Percentiles rank a stretch among this genome's conserved stretches.
Evolutionary conservation across 2,329 filamentous ascomycete genomes (phyloP).

Genomic region (Neonectria punicea): DNA sequence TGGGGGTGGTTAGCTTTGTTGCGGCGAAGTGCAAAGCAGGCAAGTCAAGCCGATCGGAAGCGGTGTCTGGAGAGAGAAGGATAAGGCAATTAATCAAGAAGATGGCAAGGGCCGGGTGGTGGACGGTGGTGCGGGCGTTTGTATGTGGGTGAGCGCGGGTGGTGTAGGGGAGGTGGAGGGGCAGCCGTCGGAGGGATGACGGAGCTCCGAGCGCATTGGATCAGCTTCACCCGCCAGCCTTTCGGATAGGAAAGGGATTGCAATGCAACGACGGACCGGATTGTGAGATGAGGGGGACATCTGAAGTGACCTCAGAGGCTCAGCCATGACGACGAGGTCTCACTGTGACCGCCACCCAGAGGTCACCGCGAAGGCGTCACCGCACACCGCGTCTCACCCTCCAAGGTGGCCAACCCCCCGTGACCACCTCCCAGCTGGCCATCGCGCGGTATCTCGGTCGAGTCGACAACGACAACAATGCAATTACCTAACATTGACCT

Average conservation of each 20-base stretch:
- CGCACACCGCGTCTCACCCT: not conserved
- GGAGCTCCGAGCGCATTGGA: constrained; percentile 2
- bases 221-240: not conserved
- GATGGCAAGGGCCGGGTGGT: not conserved
- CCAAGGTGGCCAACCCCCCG: not conserved
- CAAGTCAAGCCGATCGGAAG: not conserved
- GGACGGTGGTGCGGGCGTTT: constrained; percentile 15
- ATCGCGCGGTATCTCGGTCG: constrained; percentile 3
- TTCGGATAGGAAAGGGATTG: not conserved
- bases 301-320: not conserved
- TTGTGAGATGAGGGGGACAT: no score
- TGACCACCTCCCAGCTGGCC: constrained; percentile 17
- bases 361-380: not conserved
- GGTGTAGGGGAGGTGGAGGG: not conserved
- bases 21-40: not conserved
- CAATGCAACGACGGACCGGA: not conserved
- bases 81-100: no score
- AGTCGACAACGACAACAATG: constrained; percentile 14
- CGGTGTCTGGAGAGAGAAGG: not conserved
- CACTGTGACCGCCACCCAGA: not conserved
- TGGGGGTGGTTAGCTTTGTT: constrained; percentile 18
- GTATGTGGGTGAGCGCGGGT: not conserved
- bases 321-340: not conserved
- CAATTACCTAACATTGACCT: constrained; percentile 42
- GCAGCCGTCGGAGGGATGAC: constrained; percentile 4